Conservation (phyloP, 1,139 yeast species). For the Hyphopichia pseudoburtonii region DNA sequence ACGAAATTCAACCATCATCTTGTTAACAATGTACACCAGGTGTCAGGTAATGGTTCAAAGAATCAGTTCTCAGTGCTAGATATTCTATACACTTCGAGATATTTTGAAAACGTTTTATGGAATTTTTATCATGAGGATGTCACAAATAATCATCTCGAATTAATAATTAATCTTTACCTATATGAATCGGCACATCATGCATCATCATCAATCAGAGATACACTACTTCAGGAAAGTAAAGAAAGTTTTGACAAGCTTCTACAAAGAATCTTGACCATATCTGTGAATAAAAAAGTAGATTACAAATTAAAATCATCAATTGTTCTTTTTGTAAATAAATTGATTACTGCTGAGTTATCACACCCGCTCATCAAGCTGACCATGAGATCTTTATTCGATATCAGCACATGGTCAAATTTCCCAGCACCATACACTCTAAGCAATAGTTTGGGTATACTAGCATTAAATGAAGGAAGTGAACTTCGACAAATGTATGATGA, state of each 20-base stretch:
- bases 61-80: conserved; percentile 9
- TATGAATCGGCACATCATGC: conserved; percentile 8
- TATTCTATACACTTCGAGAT: conserved; percentile 19
- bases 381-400: conserved; percentile 34
- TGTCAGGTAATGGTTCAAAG: conserved; percentile 8
- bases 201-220: background rate
- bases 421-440: conserved; percentile 19
- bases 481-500: too few relatives aligned
- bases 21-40: conserved; percentile 22
- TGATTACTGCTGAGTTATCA: conserved; percentile 4
- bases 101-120: conserved; percentile 36
- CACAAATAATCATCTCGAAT: conserved; percentile 38
- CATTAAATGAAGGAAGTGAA: too few relatives aligned
- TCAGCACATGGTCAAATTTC: conserved; percentile 34
- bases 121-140: conserved; percentile 36
- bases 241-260: conserved; percentile 20
- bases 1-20: conserved; percentile 15
- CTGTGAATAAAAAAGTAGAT: conserved; percentile 5
- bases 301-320: conserved; percentile 4
- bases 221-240: conserved; percentile 1
- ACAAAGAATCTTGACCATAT: conserved; percentile 19
- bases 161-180: conserved; percentile 22
- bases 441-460: too few relatives aligned
- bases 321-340: conserved; percentile 5
- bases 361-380: conserved; percentile 19